phyloP scores from a whole-genome alignment of 768 basidiomycete species.

The Kwoniella newhampshirensis region DNA sequence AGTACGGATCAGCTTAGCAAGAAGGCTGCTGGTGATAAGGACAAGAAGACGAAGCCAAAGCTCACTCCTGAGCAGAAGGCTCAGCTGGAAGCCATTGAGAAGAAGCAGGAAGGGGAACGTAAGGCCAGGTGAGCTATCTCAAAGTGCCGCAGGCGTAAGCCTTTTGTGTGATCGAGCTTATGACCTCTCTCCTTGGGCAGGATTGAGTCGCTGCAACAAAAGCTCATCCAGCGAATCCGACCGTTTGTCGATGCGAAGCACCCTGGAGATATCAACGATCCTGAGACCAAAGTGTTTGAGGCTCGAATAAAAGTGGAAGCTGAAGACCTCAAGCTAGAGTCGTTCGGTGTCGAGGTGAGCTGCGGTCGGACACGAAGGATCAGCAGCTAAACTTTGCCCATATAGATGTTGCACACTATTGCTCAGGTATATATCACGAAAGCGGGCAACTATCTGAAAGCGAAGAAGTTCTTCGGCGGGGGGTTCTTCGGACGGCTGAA shows the following conservation, averaged over 20 bases:
- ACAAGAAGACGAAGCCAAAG: conserved; percentile 55
- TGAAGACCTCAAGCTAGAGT: conserved; percentile 93
- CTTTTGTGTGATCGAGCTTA: not conserved
- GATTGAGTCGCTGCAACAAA: conserved; percentile 69
- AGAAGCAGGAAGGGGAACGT: conserved; percentile 67
- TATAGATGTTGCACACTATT: conserved; percentile 88
- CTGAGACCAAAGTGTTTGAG: conserved; percentile 78
- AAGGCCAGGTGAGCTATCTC: conserved; percentile 35
- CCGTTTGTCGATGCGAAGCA: conserved; percentile 88
- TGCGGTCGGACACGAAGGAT: not conserved
- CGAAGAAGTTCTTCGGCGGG: conserved; percentile 82
- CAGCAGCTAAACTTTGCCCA: conserved; percentile 7
- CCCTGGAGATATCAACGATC: conserved; percentile 65
- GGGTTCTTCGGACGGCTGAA: conserved; percentile 92
- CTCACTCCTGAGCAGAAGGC: conserved; percentile 78
- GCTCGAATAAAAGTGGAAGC: conserved; percentile 75
- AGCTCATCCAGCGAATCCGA: conserved; percentile 78
- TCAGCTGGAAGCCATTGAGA: conserved; percentile 78
- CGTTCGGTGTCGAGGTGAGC: conserved; percentile 89
- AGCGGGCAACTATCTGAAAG: conserved; percentile 85
- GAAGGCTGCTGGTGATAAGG: conserved; percentile 51
- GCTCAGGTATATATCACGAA: conserved; percentile 91
- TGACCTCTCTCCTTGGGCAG: too few relatives aligned
- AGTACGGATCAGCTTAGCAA: conserved; percentile 16
- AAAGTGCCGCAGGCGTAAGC: not conserved